phyloP scores from a whole-genome alignment of 495 filamentous ascomycete genomes.

The Aspergillus biplanus region DNA sequence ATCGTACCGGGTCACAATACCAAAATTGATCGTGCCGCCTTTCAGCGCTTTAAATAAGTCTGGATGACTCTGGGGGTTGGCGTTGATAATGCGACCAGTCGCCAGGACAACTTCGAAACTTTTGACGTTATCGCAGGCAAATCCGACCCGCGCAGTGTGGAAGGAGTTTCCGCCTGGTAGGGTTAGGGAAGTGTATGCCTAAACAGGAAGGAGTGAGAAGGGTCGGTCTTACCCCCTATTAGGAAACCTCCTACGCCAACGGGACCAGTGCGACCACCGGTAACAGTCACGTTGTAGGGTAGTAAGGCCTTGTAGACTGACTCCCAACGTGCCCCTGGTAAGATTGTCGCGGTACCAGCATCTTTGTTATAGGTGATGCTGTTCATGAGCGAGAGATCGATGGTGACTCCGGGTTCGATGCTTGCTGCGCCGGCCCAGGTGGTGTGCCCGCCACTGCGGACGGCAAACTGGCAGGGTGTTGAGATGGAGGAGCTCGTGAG shows the following conservation, averaged over 20 bases:
- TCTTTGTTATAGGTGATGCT: constrained; percentile 40
- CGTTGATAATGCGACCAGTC: constrained; percentile 50
- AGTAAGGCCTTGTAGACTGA: constrained; percentile 46
- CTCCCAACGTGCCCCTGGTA: constrained; percentile 48
- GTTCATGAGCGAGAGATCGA: constrained; percentile 54
- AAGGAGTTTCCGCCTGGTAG: constrained; percentile 42
- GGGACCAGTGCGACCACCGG: constrained; percentile 44
- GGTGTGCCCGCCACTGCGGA: constrained; percentile 55
- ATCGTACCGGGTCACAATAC: constrained; percentile 55
- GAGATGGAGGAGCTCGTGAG: constrained; percentile 20
- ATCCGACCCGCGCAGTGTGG: constrained; percentile 44
- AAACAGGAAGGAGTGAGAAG: background rate
- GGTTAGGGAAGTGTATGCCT: background rate
- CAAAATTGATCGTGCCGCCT: constrained; percentile 58
- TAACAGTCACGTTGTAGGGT: constrained; percentile 32
- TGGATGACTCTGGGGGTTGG: constrained; percentile 39
- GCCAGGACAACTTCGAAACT: constrained; percentile 59
- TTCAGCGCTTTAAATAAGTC: constrained; percentile 60
- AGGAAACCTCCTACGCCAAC: constrained; percentile 50
- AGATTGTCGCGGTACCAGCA: constrained; percentile 40
- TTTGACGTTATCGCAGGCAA: constrained; percentile 51
- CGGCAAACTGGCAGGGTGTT: constrained; percentile 45
- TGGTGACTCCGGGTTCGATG: constrained; percentile 50
- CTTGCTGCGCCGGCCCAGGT: constrained; percentile 39
- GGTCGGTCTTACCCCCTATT: constrained; percentile 33